Base-by-base conservation (phyloP, 495 filamentous ascomycete genomes). In the Cenococcum geophilum region DNA sequence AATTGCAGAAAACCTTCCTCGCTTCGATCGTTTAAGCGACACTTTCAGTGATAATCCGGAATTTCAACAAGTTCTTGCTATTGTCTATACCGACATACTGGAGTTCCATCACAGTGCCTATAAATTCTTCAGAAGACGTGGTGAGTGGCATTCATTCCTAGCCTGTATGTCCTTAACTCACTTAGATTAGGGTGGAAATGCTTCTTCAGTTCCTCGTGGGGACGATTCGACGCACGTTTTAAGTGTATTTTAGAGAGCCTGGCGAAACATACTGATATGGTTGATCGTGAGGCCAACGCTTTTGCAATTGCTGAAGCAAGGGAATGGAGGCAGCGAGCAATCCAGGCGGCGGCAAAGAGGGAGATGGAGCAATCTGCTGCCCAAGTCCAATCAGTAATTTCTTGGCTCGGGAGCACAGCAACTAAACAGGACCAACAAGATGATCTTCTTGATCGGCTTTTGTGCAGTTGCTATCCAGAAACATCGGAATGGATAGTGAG, bases 71-170 rank as follows among this genome's bases (percentile, higher is more conserved):
- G 69, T 74, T 4, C 55, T 79, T 9, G 75, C 73, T 10, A 52
- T 76, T 9, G 73, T 77, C 55, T 79, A 78, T 36, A 56, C 69
- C 4, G 76, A 79, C 37, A 77, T 79, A 18, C 56, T 79, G 0
- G 67, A 72, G 27, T 78, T 79, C 42, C 78, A 80, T 61, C 72
- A 73, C 37, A 56, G 71, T 21, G 77, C 77, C 1, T 79, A 80
- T 61, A 74, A 74, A 36, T 79, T 78, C 51, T 69, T 79, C 42
- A 66, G 71, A 0, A 65, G 73, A 21, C 70, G 68, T 14, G 59
- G 77, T 78, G 51, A 64, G 76, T 70, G 16, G 25, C 12, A 4
- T 8, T 4, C 14, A 3, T 32, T 32, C 27, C 27, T 32, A 2
- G 6, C 27, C 27, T 32, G 6, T 32, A 6, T 32, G 27, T 6